phyloP scores from a whole-genome alignment of 2,329 filamentous ascomycete genomes.

The Sporothrix luriei region DNA sequence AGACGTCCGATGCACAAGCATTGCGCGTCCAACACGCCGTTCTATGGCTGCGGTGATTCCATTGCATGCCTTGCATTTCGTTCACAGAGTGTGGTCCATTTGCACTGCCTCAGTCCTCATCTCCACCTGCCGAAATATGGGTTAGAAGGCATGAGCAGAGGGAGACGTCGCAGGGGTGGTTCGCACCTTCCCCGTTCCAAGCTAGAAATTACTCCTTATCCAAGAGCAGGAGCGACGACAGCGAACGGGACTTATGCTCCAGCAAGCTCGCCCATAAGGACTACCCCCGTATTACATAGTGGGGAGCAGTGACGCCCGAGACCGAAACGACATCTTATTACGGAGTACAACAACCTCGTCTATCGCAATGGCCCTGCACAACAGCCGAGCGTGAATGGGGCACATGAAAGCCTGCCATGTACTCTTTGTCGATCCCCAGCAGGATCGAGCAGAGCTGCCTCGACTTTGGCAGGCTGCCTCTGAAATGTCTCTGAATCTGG shows the following conservation, averaged over 20 bases:
- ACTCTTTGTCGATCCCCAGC: conserved; percentile 1
- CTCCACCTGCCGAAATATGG: conserved; percentile 19
- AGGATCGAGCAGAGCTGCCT: neutral
- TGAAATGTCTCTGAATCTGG: neutral
- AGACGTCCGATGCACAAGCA: neutral
- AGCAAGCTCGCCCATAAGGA: neutral
- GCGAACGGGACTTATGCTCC: neutral
- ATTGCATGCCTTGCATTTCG: conserved; percentile 12
- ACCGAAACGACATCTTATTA: conserved; percentile 2
- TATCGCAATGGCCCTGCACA: neutral
- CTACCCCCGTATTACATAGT: conserved; percentile 3
- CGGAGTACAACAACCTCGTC: too few relatives aligned
- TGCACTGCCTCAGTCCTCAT: conserved; percentile 29
- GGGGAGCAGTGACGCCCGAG: conserved; percentile 17
- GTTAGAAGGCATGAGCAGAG: conserved; percentile 1
- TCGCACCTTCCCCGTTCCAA: conserved; percentile 8
- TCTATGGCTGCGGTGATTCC: neutral
- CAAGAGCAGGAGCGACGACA: neutral
- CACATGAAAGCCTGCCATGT: neutral
- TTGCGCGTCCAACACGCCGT: too few relatives aligned
- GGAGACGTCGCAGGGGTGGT: conserved; percentile 10
- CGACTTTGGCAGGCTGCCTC: conserved; percentile 5
- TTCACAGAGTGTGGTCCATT: neutral
- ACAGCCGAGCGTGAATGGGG: conserved; percentile 11
- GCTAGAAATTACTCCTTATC: neutral